Base-by-base conservation (phyloP, 108 stramenopile genomes). In the Discostella stelligeroides region DNA sequence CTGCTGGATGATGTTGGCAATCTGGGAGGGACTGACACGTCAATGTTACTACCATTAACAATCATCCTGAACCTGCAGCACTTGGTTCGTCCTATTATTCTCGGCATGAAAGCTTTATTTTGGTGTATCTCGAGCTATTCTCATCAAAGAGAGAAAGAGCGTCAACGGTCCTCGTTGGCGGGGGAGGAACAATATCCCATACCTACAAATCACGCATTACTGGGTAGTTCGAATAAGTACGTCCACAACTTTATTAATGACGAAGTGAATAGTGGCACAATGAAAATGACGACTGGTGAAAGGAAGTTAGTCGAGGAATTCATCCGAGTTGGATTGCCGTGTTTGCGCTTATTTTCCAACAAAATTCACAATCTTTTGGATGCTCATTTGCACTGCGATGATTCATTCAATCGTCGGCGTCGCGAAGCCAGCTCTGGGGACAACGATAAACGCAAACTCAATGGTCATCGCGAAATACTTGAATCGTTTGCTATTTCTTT, bases 61-160 rank as follows among this genome's bases (percentile, higher is more conserved):
- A 61, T 30, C 15, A 30, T 84, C 1, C 78, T 80, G 39, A 89
- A 93, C 49, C 54, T 86, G 17, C 90, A 96, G 74, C 73, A 67
- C 0, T 85, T 98, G 59, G 64, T 97, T 14, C 86, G 88, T 45
- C 86, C 94, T 0, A 95, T 99, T 70, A 82, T 97, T 64, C 82
- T 84, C 27, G 97, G 97, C 24, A 83, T 94, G 68, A 98, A 98
- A 76, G 98, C 91, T 11, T 74, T 98, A 18, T 85, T 98, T 28
- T 97, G 90, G 86, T 99, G 94, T 75, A 87, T 98, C 59, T 83
- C 84, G 70, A 97, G 88, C 54, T 95, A 95, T 64, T 70, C 83
- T 7, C 63, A 57, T 23, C 82, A 83, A 48, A 57, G 84, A 53
- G 88, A 87, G 39, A 88, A 85, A 66, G 78, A 84, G 45, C 73